These are phyloP conservation scores for Quercus bicolor DNA, from an alignment of 306 rosid species.

Conservation along the genomic window DNA sequence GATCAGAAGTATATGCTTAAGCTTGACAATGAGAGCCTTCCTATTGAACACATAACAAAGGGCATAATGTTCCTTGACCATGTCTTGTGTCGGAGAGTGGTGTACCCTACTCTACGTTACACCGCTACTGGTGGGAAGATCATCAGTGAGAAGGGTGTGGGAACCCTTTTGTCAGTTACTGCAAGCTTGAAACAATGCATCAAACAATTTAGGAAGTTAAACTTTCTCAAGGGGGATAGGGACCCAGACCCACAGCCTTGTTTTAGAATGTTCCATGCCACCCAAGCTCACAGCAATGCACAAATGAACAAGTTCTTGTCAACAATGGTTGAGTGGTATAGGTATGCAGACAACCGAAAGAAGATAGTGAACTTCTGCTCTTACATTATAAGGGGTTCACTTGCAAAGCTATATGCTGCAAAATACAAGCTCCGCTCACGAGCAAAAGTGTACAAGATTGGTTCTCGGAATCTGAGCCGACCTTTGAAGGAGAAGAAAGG, in stretches of 20 bases:
- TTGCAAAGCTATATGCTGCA: constrained; percentile 98
- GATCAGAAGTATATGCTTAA: constrained; percentile 88
- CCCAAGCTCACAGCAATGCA: constrained; percentile 95
- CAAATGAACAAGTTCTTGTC: constrained; percentile 95
- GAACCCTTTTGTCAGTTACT: constrained; percentile 89
- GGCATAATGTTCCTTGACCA: constrained; percentile 97
- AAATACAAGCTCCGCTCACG: constrained; percentile 93
- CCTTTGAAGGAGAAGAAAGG: constrained; percentile 97
- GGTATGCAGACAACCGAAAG: constrained; percentile 91
- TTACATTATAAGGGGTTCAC: constrained; percentile 80
- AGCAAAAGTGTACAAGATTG: constrained; percentile 95
- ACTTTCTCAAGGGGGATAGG: constrained; percentile 82
- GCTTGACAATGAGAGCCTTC: constrained; percentile 90
- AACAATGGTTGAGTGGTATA: constrained; percentile 90
- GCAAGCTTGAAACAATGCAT: constrained; percentile 93
- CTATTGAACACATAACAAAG: constrained; percentile 93
- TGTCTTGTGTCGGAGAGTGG: constrained; percentile 87
- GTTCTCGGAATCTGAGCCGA: constrained; percentile 77
- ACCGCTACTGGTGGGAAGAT: constrained; percentile 95
- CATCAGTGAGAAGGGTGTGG: constrained; percentile 94
- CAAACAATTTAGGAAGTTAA: constrained; percentile 82
- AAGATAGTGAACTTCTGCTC: constrained; percentile 91
- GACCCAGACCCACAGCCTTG: constrained; percentile 99
- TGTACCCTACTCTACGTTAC: constrained; percentile 92
- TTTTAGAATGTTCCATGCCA: constrained; percentile 96